Evolutionary conservation across 192 early-diverging fungal genomes (phyloP), one percentile per base, ranked within the genome.

Genomic region (Backusella morwellensis): DNA sequence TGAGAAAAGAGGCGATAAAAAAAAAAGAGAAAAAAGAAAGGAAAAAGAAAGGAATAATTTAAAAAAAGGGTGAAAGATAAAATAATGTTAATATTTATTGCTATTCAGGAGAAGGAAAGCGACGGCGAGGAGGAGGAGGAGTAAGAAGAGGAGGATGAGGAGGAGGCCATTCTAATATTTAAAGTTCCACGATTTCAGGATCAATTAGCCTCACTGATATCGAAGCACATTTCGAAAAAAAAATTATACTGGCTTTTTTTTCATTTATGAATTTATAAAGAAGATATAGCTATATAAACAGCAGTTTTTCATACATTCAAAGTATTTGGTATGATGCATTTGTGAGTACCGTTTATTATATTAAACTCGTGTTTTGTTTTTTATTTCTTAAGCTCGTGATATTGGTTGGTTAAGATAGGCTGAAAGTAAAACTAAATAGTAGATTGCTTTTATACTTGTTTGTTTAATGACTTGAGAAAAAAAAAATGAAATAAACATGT

Each of bases 391-490:
- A 59, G n/a, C 54, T 59, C 54, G n/a, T 59, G 54, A 59, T 59
- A 21, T 59, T 59, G 54, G 21, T 26, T 59, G 21, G 23, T 59
- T 23, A 59, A 59, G 54, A 59, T 59, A 59, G 23, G 54, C 23
- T 59, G 54, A 59, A 59, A 59, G 23, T 59, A 59, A 59, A 59
- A 59, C 54, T 59, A 56, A 56, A 56, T 56, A 56, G 54, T 56
- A 56, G 47, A 50, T 50, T 50, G 19, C 47, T 50, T 50, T 50
- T 50, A 19, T 50, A 50, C 47, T 50, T 50, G 47, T 50, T 50
- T 50, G 19, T 50, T 50, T 19, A 50, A 50, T 19, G n/a, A 50
- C 6, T 50, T 50, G 14, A 50, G n/a, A 50, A 54, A 54, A 54
- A 21, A 54, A 23, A 23, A 59, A 26, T 52, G 11, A 59, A 23